A percentile compares a stretch with the other conserved stretches of the same genome.
These are phyloP conservation scores for Fusarium sp. DNA, from an alignment of 2,329 filamentous ascomycete genomes.

Conservation along the genomic window DNA sequence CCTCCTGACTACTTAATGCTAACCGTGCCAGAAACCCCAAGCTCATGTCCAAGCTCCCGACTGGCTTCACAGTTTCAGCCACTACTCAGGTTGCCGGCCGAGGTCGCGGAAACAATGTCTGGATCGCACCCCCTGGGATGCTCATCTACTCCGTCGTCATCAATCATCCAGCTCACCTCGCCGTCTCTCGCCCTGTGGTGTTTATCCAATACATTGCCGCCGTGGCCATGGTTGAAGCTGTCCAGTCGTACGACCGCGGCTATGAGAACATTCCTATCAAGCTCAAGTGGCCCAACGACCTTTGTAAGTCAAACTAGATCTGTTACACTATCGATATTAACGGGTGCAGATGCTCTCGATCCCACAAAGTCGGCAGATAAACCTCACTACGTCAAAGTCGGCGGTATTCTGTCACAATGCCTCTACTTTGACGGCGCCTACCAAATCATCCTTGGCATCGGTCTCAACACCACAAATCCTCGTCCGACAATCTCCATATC, in stretches of 20 bases:
- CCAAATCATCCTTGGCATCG: slow-evolving; percentile 86
- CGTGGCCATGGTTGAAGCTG: slow-evolving; percentile 85
- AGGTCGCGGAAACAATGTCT: slow-evolving; percentile 91
- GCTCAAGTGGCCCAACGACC: slow-evolving; percentile 98
- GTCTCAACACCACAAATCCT: slow-evolving; percentile 86
- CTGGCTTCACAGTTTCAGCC: slow-evolving; percentile 88
- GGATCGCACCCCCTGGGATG: slow-evolving; percentile 89
- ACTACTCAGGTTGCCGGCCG: slow-evolving; percentile 90
- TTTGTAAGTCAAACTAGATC: slow-evolving; percentile 65
- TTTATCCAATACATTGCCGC: slow-evolving; percentile 96
- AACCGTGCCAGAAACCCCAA: slow-evolving; percentile 74
- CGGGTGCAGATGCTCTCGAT: slow-evolving; percentile 70
- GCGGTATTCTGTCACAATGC: slow-evolving; percentile 92
- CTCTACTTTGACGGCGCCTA: slow-evolving; percentile 82
- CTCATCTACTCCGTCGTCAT: slow-evolving; percentile 91
- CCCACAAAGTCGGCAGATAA: slow-evolving; percentile 63
- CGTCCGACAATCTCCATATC: slow-evolving; percentile 90
- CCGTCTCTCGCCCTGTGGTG: slow-evolving; percentile 80
- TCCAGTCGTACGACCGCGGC: slow-evolving; percentile 81
- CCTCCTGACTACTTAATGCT: background rate
- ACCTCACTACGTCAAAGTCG: slow-evolving; percentile 83
- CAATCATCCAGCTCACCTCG: slow-evolving; percentile 81
- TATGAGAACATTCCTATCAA: slow-evolving; percentile 84
- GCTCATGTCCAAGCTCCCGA: slow-evolving; percentile 80
- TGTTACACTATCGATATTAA: background rate